Conservation (phyloP, 805 yeast genomes). For the Yamadazyma ubonensis region DNA sequence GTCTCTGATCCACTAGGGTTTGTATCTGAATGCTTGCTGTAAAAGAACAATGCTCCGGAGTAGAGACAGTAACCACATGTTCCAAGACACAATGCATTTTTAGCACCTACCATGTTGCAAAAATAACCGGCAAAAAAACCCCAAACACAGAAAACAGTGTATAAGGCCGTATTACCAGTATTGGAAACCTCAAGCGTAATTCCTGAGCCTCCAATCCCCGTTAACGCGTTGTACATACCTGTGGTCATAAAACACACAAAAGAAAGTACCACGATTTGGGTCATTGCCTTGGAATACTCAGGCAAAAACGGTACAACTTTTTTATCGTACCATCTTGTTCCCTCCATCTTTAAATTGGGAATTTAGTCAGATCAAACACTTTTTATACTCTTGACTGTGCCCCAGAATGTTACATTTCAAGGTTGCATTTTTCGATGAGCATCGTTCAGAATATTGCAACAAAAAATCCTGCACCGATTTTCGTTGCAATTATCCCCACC, state of each 20-base stretch:
- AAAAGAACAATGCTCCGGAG: conserved; percentile 45
- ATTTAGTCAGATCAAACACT: too few species aligned
- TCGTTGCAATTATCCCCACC: too few species aligned
- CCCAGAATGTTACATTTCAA: conserved; percentile 3
- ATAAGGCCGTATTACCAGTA: conserved; percentile 51
- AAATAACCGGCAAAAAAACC: conserved; percentile 59
- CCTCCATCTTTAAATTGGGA: too few species aligned
- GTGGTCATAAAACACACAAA: conserved; percentile 50
- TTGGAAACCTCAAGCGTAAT: conserved; percentile 43
- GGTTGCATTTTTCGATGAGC: conserved; percentile 8
- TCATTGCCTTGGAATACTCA: conserved; percentile 36
- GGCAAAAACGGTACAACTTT: conserved; percentile 24
- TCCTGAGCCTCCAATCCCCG: conserved; percentile 49
- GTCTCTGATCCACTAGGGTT: conserved; percentile 43
- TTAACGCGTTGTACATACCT: conserved; percentile 50
- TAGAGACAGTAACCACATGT: conserved; percentile 56
- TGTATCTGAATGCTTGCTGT: conserved; percentile 27
- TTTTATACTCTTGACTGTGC: conserved; percentile 5
- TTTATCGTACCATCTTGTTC: conserved; percentile 42
- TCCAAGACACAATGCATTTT: conserved; percentile 47
- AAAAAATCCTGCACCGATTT: too few species aligned
- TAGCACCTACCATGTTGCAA: conserved; percentile 49
- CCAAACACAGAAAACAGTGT: conserved; percentile 52
- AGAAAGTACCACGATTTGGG: conserved; percentile 46
- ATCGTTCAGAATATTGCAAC: conserved; percentile 8